A percentile compares a stretch with the other conserved stretches of the same genome.
Conservation (phyloP, 257 asterid genomes). For the Ophiorrhiza pumila region DNA sequence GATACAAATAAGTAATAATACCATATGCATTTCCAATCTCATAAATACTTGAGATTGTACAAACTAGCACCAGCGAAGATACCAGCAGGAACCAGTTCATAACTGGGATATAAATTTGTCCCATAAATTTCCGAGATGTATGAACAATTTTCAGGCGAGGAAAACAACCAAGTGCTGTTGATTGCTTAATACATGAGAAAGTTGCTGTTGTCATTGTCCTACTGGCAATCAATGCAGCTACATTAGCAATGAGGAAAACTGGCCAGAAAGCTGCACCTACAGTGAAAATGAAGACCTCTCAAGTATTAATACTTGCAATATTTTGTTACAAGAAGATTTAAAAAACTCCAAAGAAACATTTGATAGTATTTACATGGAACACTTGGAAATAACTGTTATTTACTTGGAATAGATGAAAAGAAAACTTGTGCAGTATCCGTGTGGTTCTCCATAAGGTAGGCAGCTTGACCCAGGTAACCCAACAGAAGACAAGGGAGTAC, state of each 20-base stretch:
- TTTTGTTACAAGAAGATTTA: not conserved
- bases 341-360: slow-evolving; percentile 7
- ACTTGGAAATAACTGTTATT: slow-evolving; percentile 55
- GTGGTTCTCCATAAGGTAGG: slow-evolving; percentile 93
- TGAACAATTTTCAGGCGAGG: slow-evolving; percentile 96
- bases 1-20: slow-evolving; percentile 44
- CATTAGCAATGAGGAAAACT: slow-evolving; percentile 78
- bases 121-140: slow-evolving; percentile 93
- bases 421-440: slow-evolving; percentile 94
- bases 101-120: slow-evolving; percentile 95
- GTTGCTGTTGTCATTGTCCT: slow-evolving; percentile 97
- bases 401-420: slow-evolving; percentile 94
- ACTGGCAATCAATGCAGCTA: slow-evolving; percentile 98
- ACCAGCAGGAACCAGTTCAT: slow-evolving; percentile 94
- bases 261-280: slow-evolving; percentile 98
- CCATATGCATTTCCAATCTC: slow-evolving; percentile 99
- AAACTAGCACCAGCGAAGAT: slow-evolving; percentile 69
- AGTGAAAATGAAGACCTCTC: slow-evolving; percentile 27
- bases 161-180: slow-evolving; percentile 94
- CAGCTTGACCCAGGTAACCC: slow-evolving; percentile 99
- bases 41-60: slow-evolving; percentile 79
- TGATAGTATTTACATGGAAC: slow-evolving; percentile 51
- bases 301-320: slow-evolving; percentile 11
- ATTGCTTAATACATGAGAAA: slow-evolving; percentile 91
- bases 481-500: slow-evolving; percentile 93